A percentile compares a stretch with the other conserved stretches of the same genome.
Evolutionary conservation across 352 stramenopile genomes (phyloP).

Genomic region (Pythium apleroticum): DNA sequence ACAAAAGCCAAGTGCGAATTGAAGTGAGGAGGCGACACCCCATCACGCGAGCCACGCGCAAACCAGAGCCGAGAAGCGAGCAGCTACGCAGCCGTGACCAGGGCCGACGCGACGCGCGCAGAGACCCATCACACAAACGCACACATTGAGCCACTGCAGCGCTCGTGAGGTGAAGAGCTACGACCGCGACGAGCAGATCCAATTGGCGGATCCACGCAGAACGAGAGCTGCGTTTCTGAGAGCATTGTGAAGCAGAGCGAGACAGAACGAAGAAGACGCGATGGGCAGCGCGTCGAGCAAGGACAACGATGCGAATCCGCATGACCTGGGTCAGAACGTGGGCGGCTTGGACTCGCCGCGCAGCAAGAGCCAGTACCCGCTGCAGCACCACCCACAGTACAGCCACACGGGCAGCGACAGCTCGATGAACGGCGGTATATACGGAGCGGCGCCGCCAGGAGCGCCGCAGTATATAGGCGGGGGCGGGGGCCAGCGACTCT

Average conservation of each 20-base stretch:
- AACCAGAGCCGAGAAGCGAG: background rate
- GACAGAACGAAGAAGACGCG: background rate
- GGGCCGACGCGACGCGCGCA: background rate
- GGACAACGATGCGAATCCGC: conserved; percentile 76
- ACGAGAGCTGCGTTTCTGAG: background rate
- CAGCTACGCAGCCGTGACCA: background rate
- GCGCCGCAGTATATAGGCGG: conserved; percentile 6
- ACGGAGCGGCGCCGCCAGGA: conserved; percentile 16
- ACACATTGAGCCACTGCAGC: background rate
- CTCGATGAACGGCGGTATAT: conserved; percentile 20
- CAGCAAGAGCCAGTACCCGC: conserved; percentile 38
- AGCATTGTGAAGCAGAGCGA: conserved; percentile 8
- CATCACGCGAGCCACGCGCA: conserved; percentile 3
- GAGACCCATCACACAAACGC: background rate
- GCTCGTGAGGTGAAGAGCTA: background rate
- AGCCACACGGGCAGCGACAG: conserved; percentile 31
- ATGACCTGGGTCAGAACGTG: conserved; percentile 65
- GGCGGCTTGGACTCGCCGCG: conserved; percentile 30
- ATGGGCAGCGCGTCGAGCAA: conserved; percentile 88
- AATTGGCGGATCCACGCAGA: conserved; percentile 4
- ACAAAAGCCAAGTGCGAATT: conserved; percentile 28
- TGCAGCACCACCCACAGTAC: conserved; percentile 74
- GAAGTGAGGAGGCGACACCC: conserved; percentile 14
- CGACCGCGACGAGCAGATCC: background rate
- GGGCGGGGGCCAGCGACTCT: conserved; percentile 15